These are phyloP conservation scores for Fusarium sp. DNA, from an alignment of 2,329 filamentous ascomycete species.

Conservation along the genomic window DNA sequence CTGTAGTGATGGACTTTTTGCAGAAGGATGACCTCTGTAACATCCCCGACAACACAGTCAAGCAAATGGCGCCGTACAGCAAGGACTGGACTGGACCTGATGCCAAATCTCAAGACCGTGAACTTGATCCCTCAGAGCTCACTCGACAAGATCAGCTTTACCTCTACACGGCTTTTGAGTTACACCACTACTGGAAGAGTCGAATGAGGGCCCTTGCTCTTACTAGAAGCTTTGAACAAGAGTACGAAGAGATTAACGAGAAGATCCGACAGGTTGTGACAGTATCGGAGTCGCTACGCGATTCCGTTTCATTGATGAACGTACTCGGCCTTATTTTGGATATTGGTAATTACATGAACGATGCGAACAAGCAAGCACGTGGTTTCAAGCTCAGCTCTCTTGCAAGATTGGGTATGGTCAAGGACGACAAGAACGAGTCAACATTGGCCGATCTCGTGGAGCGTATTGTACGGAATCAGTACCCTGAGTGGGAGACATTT, in stretches of 20 bases:
- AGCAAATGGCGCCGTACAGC: conserved; percentile 93
- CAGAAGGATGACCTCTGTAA: conserved; percentile 92
- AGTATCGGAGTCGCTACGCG: conserved; percentile 87
- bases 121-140: conserved; percentile 86
- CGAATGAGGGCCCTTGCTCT: conserved; percentile 90
- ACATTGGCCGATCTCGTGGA: conserved; percentile 96
- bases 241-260: conserved; percentile 89
- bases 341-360: conserved; percentile 99
- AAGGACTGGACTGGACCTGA: conserved; percentile 95
- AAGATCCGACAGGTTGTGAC: conserved; percentile 87
- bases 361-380: conserved; percentile 95
- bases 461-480: conserved; percentile 94
- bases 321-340: conserved; percentile 95
- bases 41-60: conserved; percentile 87
- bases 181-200: conserved; percentile 98
- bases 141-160: conserved; percentile 97
- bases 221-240: conserved; percentile 82
- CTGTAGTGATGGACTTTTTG: conserved; percentile 95
- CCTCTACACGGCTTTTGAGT: conserved; percentile 88
- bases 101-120: conserved; percentile 77
- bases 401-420: conserved; percentile 93
- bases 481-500: conserved; percentile 94
- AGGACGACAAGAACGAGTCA: conserved; percentile 98
- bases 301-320: conserved; percentile 94
- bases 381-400: conserved; percentile 98